Evolutionary conservation across 2,329 filamentous ascomycete species (phyloP).

Genomic region (Metarhizium album): DNA sequence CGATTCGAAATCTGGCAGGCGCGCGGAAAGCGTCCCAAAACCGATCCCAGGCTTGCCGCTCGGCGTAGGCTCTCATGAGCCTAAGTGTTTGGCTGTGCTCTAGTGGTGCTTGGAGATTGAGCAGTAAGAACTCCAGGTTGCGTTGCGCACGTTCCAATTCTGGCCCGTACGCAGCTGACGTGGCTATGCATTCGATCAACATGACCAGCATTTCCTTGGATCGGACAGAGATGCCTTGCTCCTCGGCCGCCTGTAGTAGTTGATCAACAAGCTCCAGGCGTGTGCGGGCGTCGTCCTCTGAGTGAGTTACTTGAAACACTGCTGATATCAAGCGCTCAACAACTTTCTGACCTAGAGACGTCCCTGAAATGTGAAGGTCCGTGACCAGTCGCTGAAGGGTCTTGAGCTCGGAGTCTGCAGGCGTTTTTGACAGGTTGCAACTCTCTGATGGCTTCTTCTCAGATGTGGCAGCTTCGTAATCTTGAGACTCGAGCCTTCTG

Average conservation of each 20-base stretch:
- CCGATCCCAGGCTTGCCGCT: conserved; percentile 36
- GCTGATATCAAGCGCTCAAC: conserved; percentile 27
- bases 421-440: neutral
- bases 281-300: conserved; percentile 12
- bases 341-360: conserved; percentile 22
- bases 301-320: conserved; percentile 21
- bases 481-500: conserved; percentile 12
- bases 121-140: conserved; percentile 35
- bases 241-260: conserved; percentile 33
- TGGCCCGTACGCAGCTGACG: conserved; percentile 18
- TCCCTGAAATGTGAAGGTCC: conserved; percentile 29
- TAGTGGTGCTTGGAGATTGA: conserved; percentile 25
- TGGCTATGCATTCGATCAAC: conserved; percentile 30
- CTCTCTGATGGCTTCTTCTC: neutral
- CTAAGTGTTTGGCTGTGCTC: conserved; percentile 27
- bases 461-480: neutral
- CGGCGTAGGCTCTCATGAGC: conserved; percentile 36
- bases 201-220: conserved; percentile 37
- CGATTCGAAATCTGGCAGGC: conserved; percentile 35
- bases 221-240: conserved; percentile 32
- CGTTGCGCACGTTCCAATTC: conserved; percentile 28
- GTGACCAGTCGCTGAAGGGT: conserved; percentile 20
- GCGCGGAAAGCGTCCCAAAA: conserved; percentile 53
- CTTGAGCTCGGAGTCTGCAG: conserved; percentile 9
- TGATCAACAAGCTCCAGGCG: conserved; percentile 30